A percentile compares a stretch with the other conserved stretches of the same genome.
Conservation (phyloP, 2,329 filamentous ascomycete species). For the Lojkania enalia region DNA sequence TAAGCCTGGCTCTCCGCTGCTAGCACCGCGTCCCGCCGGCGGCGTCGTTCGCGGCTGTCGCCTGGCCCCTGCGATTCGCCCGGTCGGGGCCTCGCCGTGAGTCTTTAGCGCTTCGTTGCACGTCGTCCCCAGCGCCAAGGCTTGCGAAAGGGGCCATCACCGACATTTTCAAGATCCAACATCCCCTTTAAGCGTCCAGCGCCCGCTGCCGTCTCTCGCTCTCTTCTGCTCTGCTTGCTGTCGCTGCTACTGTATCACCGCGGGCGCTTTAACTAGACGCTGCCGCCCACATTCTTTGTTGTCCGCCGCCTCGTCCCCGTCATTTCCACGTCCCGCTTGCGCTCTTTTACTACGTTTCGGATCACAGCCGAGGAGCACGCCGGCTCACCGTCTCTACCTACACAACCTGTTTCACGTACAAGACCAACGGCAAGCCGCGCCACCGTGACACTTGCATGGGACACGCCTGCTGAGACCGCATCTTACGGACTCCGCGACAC, state of each 20-base stretch:
- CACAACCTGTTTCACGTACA: conserved; percentile 15
- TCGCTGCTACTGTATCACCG: conserved; percentile 9
- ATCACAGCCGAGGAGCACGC: conserved; percentile 14
- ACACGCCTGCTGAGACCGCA: conserved; percentile 6
- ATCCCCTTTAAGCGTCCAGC: conserved; percentile 7
- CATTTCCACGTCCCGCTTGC: conserved; percentile 6
- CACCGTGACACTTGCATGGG: conserved; percentile 12
- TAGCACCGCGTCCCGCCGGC: neutral
- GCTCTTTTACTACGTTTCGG: conserved; percentile 18
- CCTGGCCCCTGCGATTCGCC: conserved; percentile 7
- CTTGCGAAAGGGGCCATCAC: conserved; percentile 31
- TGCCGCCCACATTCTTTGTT: conserved; percentile 23
- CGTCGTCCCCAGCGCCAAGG: conserved; percentile 23
- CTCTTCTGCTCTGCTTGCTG: conserved; percentile 6
- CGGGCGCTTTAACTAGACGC: conserved; percentile 30
- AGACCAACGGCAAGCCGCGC: conserved; percentile 7
- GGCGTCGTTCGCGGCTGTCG: conserved; percentile 2
- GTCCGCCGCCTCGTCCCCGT: conserved; percentile 4
- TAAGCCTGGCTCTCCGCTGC: neutral
- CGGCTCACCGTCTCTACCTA: conserved; percentile 16
- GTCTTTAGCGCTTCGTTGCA: conserved; percentile 23
- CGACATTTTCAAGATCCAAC: conserved; percentile 22
- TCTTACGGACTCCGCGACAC: conserved; percentile 15
- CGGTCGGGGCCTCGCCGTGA: neutral
- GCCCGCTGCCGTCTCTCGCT: conserved; percentile 1